Conservation (phyloP, 2,329 filamentous ascomycete species). For the Aspergillus ibericus region DNA sequence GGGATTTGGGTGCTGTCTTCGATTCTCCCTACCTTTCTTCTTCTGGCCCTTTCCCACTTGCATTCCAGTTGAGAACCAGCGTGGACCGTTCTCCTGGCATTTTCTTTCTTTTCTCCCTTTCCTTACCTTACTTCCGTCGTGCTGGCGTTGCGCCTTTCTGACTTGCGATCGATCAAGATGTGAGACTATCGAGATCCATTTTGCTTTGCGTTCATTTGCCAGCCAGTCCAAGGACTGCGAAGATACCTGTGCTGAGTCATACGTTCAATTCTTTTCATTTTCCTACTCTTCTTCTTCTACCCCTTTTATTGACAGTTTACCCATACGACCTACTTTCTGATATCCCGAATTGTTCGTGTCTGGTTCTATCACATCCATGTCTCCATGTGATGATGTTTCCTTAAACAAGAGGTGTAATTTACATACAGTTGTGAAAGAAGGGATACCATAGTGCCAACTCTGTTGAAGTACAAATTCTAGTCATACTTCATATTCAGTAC, state of each 20-base stretch:
- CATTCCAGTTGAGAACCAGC: constrained; percentile 12
- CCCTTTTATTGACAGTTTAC: constrained; percentile 8
- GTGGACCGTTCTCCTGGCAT: constrained; percentile 9
- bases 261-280: constrained; percentile 17
- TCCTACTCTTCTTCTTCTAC: constrained; percentile 12
- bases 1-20: constrained; percentile 13
- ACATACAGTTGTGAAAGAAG: constrained; percentile 14
- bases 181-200: constrained; percentile 16
- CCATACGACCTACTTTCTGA: constrained; percentile 17
- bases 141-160: constrained; percentile 9
- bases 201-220: constrained; percentile 18
- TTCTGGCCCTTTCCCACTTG: constrained; percentile 6
- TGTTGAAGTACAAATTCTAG: neutral
- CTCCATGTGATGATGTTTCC: constrained; percentile 16
- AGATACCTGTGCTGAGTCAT: constrained; percentile 36
- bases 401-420: constrained; percentile 20
- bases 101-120: constrained; percentile 8
- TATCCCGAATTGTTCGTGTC: constrained; percentile 17
- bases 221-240: constrained; percentile 31
- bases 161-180: constrained; percentile 15
- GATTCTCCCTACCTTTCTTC: constrained; percentile 3
- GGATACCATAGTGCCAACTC: constrained; percentile 9
- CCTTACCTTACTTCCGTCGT: constrained; percentile 8
- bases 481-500: no score
- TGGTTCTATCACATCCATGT: constrained; percentile 15